Evolutionary conservation across 352 stramenopile species (phyloP), one percentile per base, ranked within the genome.

Genomic region (Discostella stelligera): DNA sequence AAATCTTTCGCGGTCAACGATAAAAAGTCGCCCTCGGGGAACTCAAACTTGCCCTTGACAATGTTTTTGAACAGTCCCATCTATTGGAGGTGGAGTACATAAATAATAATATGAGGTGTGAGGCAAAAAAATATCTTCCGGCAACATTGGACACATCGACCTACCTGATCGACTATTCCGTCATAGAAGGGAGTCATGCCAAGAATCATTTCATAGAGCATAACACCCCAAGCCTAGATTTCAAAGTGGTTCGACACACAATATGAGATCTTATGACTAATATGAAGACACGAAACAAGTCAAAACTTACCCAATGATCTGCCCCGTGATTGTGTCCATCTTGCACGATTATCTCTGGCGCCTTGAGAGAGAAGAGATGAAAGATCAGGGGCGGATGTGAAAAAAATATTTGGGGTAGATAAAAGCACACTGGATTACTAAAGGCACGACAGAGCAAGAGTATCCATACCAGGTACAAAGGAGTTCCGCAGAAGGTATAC

Each of bases 51-150:
- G 49, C 95, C 90, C 48, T 94, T 94, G 49, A 97, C 87, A 56
- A 98, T 98, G 72, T 96, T 95, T 64, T 95, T 94, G 72, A 95
- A 97, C 68, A 98, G 94, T 21, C 94, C 89, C 87, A 97, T 95
- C 79, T 76, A 32, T 18, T 27, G 7, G 16, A 21, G 14, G 20
- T 20, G 16, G 32, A 21, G 50, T 48, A 48, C 18, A 1, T 50
- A 48, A 2, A 59, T 49, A 59, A 32, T 32, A 2, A 32, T 32
- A 13, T 60, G 14, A 61, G 25, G 8, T 49, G 48, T 10, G 62
- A 55, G 13, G 66, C 20, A 41, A 27, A 23, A 23, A 11, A 62
- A 18, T 27, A 37, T 25, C 23, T 48, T 21, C 18, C n/a, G n/a
- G 30, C 25, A 20, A 63, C 3, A 52, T 6, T n/a, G 37, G 7